Base-by-base conservation (phyloP, 2,329 filamentous ascomycete species). In the Apiospora saccharicola region DNA sequence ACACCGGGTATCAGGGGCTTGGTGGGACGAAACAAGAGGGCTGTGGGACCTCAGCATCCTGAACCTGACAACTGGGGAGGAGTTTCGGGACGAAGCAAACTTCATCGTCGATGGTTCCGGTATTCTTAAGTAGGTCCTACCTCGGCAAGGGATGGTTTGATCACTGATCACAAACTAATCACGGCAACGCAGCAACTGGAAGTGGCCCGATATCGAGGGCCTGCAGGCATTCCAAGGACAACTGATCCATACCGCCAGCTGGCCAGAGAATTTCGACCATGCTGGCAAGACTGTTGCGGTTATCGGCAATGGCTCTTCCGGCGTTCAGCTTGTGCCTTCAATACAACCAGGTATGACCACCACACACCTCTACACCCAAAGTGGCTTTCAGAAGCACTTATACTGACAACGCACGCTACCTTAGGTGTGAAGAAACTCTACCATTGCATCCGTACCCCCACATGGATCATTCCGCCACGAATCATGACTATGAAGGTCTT, bases 231-330 rank as follows among this genome's bases (percentile, higher is more conserved):
- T 87, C 75, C 76, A 83, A 61, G 88, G 88, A 12, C 77, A 83
- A 0, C 74, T 88, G 8, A 80, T 90, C 44, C 88, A 90, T 76
- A 89, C 85, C 4, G 88, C 88, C 1, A 81, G 80, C 22, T 90
- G 88, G 88, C 86, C 87, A 0, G 80, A 85, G 43, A 78, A 82
- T 24, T 86, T 88, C 53, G 84, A 88, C 69, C 83, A 84, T 72
- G 77, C 81, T n/a, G 84, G 82, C 72, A 90, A 89, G 77, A 83
- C 81, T 0, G 84, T 90, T 10, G 87, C 85, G 2, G 81, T 90
- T n/a, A 88, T 90, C 69, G 88, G 88, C 12, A 89, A 88, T 70
- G 88, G 88, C 8, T 83, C 87, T 24, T 88, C 86, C 0, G 88
- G 86, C 0, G 83, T 90, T 19, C 88, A 90, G 74, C 80, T 90